A percentile compares a stretch with the other conserved stretches of the same genome.
phyloP scores from a whole-genome alignment of 2,329 filamentous ascomycete genomes.

The Pseudocercospora pini-densiflorae region DNA sequence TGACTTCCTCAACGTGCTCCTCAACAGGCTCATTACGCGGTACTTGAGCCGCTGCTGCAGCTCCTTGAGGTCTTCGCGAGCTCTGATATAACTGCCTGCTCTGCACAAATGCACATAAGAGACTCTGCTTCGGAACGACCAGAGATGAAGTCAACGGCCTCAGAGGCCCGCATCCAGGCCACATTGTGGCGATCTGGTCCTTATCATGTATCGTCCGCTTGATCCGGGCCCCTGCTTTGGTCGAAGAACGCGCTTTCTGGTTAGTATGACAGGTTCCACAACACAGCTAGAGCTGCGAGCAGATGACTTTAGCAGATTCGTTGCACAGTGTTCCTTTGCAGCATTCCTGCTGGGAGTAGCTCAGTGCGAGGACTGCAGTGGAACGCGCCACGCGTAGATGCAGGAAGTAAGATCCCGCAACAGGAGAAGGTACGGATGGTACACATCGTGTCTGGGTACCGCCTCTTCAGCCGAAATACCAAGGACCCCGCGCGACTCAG shows the following conservation, averaged over 20 bases:
- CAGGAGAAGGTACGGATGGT: constrained; percentile 3
- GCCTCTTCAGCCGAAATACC: constrained; percentile 2
- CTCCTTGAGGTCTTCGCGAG: constrained; percentile 25
- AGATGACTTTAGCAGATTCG: neutral
- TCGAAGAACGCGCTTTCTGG: neutral
- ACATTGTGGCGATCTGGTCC: constrained; percentile 34
- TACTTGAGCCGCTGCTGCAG: constrained; percentile 23
- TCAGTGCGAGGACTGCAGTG: neutral
- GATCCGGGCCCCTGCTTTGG: neutral
- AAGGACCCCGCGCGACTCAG: constrained; percentile 3
- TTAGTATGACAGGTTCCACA: neutral
- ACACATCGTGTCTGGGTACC: neutral
- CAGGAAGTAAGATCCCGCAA: constrained; percentile 1
- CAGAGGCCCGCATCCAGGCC: constrained; percentile 35
- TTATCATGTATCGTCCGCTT: constrained; percentile 29
- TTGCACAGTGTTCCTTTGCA: neutral
- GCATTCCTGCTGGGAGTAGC: neutral
- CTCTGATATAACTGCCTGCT: constrained; percentile 30
- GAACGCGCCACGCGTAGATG: constrained; percentile 1
- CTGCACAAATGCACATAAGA: constrained; percentile 20
- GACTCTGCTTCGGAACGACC: constrained; percentile 14
- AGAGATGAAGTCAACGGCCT: constrained; percentile 28
- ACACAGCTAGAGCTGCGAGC: neutral
- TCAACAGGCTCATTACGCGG: constrained; percentile 15
- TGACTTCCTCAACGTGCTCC: constrained; percentile 27